Evolutionary conservation across 2,329 filamentous ascomycete genomes (phyloP).

Genomic region (Penicillium griseofulvum): DNA sequence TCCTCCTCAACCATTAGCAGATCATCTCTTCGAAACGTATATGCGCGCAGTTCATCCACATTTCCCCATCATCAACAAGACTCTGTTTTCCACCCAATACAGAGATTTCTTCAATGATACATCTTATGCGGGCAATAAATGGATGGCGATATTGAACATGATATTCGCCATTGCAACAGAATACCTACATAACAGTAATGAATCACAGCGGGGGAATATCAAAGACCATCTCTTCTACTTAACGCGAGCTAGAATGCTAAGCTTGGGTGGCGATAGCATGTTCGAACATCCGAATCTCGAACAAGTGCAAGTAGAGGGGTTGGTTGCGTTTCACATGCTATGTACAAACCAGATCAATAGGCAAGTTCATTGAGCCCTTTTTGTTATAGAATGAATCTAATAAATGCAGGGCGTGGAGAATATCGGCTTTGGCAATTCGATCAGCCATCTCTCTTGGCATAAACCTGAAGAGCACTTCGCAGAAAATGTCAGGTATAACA

Average conservation of each 20-base stretch:
- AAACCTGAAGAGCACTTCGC: constrained; percentile 35
- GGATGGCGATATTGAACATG: constrained; percentile 42
- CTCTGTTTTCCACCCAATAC: constrained; percentile 35
- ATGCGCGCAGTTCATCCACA: constrained; percentile 35
- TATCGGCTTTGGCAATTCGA: constrained; percentile 36
- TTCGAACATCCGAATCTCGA: constrained; percentile 40
- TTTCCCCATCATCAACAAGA: constrained; percentile 39
- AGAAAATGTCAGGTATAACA: constrained; percentile 27
- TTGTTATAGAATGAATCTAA: not conserved
- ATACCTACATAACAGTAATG: constrained; percentile 30
- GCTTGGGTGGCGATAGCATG: constrained; percentile 30
- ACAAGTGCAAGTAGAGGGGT: constrained; percentile 39
- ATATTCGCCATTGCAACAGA: constrained; percentile 41
- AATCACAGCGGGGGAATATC: constrained; percentile 25
- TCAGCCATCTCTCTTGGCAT: constrained; percentile 38
- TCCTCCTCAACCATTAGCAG: constrained; percentile 32
- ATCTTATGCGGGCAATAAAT: constrained; percentile 29
- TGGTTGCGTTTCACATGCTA: constrained; percentile 38
- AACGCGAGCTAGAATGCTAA: constrained; percentile 35
- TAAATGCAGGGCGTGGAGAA: constrained; percentile 32
- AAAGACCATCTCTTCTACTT: constrained; percentile 37
- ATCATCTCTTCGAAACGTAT: constrained; percentile 36
- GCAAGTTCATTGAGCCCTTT: constrained; percentile 18
- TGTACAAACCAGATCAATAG: constrained; percentile 39
- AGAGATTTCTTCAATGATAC: constrained; percentile 22